Percentiles rank a stretch among this genome's conserved stretches.
These are phyloP conservation scores for Hirschioporus abietinus DNA, from an alignment of 768 basidiomycete species.

Conservation along the genomic window DNA sequence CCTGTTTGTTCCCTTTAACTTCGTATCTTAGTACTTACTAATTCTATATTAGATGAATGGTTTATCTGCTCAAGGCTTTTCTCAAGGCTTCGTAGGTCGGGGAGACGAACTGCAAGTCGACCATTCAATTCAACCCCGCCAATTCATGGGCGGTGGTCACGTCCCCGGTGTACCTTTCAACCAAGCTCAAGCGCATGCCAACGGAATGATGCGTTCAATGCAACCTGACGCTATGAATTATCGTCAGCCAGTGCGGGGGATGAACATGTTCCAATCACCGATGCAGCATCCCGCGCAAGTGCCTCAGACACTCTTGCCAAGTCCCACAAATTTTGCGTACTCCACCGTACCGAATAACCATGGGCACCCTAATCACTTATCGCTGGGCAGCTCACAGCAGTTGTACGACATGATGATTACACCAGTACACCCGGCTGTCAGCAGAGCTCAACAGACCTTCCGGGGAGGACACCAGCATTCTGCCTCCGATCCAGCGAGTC, in stretches of 20 bases:
- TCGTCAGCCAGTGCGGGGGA: slow-evolving; percentile 54
- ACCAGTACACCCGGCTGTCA: slow-evolving; percentile 47
- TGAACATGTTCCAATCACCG: slow-evolving; percentile 29
- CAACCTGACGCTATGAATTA: slow-evolving; percentile 34
- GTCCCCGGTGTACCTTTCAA: background rate
- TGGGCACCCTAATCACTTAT: slow-evolving; percentile 57
- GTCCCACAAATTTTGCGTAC: slow-evolving; percentile 42
- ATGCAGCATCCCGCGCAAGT: background rate
- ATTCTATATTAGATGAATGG: background rate
- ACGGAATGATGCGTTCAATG: background rate
- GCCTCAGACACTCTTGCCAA: slow-evolving; percentile 36
- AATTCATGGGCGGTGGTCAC: slow-evolving; percentile 29
- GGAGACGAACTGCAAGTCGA: slow-evolving; percentile 40
- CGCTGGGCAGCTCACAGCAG: slow-evolving; percentile 70
- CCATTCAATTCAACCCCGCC: slow-evolving; percentile 53
- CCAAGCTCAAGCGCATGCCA: background rate
- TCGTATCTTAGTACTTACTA: background rate
- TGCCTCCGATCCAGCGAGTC: slow-evolving; percentile 71
- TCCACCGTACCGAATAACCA: slow-evolving; percentile 30
- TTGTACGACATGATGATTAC: slow-evolving; percentile 77
- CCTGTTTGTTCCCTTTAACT: background rate
- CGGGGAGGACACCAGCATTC: slow-evolving; percentile 77
- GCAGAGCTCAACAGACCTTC: slow-evolving; percentile 74
- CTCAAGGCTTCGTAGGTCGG: slow-evolving; percentile 3
- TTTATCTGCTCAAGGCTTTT: background rate